phyloP scores from a whole-genome alignment of 371 early-diverging fungal species.

The Mortierella sp. region DNA sequence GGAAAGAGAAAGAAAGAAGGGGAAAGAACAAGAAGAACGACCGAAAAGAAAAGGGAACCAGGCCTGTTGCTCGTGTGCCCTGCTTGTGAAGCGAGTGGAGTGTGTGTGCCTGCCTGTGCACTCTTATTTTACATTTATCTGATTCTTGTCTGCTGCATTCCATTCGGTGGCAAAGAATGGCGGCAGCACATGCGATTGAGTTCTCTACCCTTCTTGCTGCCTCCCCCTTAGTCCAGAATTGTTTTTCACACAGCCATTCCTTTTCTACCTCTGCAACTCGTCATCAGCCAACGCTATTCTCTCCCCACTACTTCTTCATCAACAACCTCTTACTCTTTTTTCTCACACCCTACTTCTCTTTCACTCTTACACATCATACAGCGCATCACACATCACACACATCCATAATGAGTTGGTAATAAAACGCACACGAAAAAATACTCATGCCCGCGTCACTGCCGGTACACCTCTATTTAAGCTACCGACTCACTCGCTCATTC shows the following conservation, averaged over 20 bases:
- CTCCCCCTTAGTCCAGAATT: neutral
- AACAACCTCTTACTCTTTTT: neutral
- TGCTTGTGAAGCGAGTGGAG: neutral
- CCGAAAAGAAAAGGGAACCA: neutral
- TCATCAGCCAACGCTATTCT: neutral
- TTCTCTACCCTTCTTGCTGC: neutral
- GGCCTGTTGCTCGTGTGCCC: neutral
- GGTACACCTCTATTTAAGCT: too few species aligned
- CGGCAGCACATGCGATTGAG: neutral
- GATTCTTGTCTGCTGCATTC: neutral
- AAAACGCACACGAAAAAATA: neutral
- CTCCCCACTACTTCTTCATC: too few species aligned
- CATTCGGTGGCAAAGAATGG: constrained; percentile 1
- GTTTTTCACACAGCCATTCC: neutral
- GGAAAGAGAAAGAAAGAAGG: neutral
- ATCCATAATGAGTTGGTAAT: constrained; percentile 18
- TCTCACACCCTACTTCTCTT: neutral
- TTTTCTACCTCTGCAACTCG: neutral
- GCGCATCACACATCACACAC: neutral
- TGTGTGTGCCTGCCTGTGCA: neutral
- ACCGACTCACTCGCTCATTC: neutral
- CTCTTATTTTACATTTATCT: neutral
- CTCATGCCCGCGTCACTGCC: neutral
- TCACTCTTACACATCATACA: neutral
- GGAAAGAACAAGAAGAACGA: neutral